Percentiles rank a stretch among this genome's conserved stretches.
Evolutionary conservation across 345 rosid genomes (phyloP).

Genomic region (Sapria himalayana): DNA sequence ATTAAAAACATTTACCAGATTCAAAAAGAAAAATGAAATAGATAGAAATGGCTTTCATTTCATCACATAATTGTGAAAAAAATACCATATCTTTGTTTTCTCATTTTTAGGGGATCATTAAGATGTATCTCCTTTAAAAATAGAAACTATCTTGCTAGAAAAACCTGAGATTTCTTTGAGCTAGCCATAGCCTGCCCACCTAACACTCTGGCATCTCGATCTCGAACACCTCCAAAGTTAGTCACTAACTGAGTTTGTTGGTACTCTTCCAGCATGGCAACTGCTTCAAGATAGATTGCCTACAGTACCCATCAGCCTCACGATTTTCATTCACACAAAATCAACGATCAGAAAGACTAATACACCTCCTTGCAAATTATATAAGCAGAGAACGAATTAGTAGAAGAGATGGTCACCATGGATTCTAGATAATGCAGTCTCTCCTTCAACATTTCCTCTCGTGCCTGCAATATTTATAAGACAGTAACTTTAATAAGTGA

Average conservation of each 20-base stretch:
- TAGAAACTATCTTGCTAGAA: too few relatives aligned
- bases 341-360: background rate
- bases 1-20: too few relatives aligned
- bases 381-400: background rate
- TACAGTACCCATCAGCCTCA: slow-evolving; percentile 7
- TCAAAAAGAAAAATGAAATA: background rate
- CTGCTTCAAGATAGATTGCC: slow-evolving; percentile 80
- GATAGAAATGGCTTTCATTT: too few relatives aligned
- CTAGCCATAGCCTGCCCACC: too few relatives aligned
- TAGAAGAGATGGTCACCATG: slow-evolving; percentile 27
- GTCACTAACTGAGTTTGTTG: slow-evolving; percentile 65
- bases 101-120: too few relatives aligned
- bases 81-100: too few relatives aligned
- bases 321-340: too few relatives aligned
- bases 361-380: background rate
- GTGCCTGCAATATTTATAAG: slow-evolving; percentile 31
- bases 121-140: too few relatives aligned
- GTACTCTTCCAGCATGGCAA: slow-evolving; percentile 84
- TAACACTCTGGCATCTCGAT: too few relatives aligned
- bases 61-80: too few relatives aligned
- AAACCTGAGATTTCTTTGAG: too few relatives aligned
- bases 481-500: too few relatives aligned
- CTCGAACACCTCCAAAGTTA: slow-evolving; percentile 58
- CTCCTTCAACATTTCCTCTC: slow-evolving; percentile 90
- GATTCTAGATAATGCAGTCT: slow-evolving; percentile 83